Conservation (phyloP, 2,329 filamentous ascomycete genomes). For the Cladophialophora yegresii region DNA sequence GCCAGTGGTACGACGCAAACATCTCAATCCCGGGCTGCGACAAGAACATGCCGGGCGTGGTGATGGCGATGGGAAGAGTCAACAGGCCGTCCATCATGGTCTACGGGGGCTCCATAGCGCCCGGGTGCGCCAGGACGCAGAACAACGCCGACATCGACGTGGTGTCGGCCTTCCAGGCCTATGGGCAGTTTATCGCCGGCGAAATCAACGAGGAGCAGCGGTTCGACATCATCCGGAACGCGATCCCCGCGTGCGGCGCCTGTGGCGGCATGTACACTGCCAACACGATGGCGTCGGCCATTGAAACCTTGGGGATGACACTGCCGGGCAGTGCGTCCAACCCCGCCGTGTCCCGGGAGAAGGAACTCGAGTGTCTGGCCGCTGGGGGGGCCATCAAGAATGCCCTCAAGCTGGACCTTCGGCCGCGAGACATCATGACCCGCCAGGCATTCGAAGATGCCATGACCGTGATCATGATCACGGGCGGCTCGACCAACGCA, state of each 20-base stretch:
- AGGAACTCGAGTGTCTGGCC: slow-evolving; percentile 70
- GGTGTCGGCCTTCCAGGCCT: slow-evolving; percentile 95
- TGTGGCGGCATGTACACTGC: slow-evolving; percentile 89
- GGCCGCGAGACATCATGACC: slow-evolving; percentile 75
- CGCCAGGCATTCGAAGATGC: slow-evolving; percentile 80
- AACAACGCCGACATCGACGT: slow-evolving; percentile 81
- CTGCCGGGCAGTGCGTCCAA: slow-evolving; percentile 80
- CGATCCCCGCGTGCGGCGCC: slow-evolving; percentile 80
- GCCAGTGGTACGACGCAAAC: slow-evolving; percentile 98
- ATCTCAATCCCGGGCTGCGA: slow-evolving; percentile 96
- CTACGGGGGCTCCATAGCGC: slow-evolving; percentile 91
- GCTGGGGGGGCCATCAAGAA: slow-evolving; percentile 74
- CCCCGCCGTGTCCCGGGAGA: slow-evolving; percentile 71
- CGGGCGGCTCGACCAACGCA: slow-evolving; percentile 82
- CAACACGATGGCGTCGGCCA: slow-evolving; percentile 86
- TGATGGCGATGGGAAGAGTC: slow-evolving; percentile 91
- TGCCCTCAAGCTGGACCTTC: slow-evolving; percentile 73
- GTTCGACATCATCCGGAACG: slow-evolving; percentile 91
- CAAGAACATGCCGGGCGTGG: slow-evolving; percentile 97
- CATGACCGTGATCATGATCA: slow-evolving; percentile 79
- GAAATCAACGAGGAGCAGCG: slow-evolving; percentile 88
- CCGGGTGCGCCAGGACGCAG: slow-evolving; percentile 78
- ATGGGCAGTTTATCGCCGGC: slow-evolving; percentile 89
- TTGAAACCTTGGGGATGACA: slow-evolving; percentile 73
- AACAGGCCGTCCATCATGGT: slow-evolving; percentile 97